Evolutionary conservation across 2,329 filamentous ascomycete genomes (phyloP).

Genomic region (Rhinocladiella similis): DNA sequence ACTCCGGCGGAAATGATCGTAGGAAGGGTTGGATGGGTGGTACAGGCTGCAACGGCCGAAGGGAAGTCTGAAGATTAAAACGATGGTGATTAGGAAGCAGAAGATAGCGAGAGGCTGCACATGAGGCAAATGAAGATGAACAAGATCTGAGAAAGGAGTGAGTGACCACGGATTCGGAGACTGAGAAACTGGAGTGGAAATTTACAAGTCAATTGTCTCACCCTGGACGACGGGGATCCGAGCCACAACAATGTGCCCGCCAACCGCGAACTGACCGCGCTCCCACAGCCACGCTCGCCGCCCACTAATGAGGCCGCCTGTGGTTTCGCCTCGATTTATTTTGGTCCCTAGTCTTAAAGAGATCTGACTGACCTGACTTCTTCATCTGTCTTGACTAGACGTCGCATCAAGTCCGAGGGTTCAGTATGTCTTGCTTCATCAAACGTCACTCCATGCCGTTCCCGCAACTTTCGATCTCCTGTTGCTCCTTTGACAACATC

Average conservation of each 20-base stretch:
- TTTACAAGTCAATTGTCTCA: conserved; percentile 14
- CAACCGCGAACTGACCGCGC: not conserved
- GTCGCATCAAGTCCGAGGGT: too few relatives aligned
- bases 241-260: not conserved
- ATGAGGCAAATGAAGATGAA: conserved; percentile 5
- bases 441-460: too few relatives aligned
- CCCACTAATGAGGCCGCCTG: conserved; percentile 7
- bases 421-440: too few relatives aligned
- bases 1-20: not conserved
- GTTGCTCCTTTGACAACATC: too few relatives aligned
- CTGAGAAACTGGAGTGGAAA: not conserved
- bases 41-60: not conserved
- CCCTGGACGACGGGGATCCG: conserved; percentile 20
- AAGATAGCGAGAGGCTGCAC: conserved; percentile 16
- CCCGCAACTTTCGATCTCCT: too few relatives aligned
- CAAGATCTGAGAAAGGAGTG: not conserved
- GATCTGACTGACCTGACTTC: not conserved
- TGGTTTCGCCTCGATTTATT: conserved; percentile 9
- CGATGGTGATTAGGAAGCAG: not conserved
- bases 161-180: not conserved
- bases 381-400: not conserved
- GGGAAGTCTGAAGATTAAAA: not conserved
- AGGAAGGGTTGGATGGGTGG: not conserved
- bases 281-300: not conserved
- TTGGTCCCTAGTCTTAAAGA: not conserved